These are phyloP conservation scores for Capsicum pubescens DNA, from an alignment of 257 asterid genomes.

Conservation along the genomic window DNA sequence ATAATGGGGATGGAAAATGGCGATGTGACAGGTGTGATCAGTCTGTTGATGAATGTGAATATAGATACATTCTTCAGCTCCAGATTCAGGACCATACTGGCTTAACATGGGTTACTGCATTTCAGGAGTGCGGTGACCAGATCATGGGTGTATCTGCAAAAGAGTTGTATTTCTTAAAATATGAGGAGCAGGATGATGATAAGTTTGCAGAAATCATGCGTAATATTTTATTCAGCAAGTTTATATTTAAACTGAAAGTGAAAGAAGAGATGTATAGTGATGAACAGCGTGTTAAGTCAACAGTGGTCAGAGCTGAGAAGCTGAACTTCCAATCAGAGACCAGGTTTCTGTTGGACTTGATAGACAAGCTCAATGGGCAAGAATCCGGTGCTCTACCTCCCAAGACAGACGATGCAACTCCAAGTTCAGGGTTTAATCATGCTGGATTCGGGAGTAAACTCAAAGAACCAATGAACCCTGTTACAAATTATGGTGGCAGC, in stretches of 20 bases:
- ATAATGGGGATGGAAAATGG: conserved; percentile 93
- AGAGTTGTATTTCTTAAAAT: conserved; percentile 67
- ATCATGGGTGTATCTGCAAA: conserved; percentile 86
- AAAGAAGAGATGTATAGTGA: conserved; percentile 85
- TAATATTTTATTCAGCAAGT: conserved; percentile 55
- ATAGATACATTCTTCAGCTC: conserved; percentile 83
- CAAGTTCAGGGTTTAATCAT: conserved; percentile 43
- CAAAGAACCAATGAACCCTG: conserved; percentile 41
- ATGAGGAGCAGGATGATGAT: conserved; percentile 85
- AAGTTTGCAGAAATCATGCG: conserved; percentile 61
- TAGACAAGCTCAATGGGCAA: conserved; percentile 54
- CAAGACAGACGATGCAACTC: conserved; percentile 41
- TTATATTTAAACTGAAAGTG: conserved; percentile 75
- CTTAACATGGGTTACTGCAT: conserved; percentile 83
- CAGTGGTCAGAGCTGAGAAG: conserved; percentile 75
- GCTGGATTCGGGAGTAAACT: conserved; percentile 48
- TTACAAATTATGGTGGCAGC: conserved; percentile 44
- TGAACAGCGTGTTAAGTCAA: conserved; percentile 85
- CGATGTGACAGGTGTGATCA: conserved; percentile 79
- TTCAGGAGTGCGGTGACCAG: conserved; percentile 87
- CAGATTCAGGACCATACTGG: conserved; percentile 97
- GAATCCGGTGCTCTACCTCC: conserved; percentile 46
- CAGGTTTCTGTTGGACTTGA: conserved; percentile 52
- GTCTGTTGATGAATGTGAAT: conserved; percentile 76
- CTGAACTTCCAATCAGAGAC: conserved; percentile 59